These are phyloP conservation scores for Colletotrichum scovillei DNA, from an alignment of 2,329 filamentous ascomycete genomes.

Conservation along the genomic window DNA sequence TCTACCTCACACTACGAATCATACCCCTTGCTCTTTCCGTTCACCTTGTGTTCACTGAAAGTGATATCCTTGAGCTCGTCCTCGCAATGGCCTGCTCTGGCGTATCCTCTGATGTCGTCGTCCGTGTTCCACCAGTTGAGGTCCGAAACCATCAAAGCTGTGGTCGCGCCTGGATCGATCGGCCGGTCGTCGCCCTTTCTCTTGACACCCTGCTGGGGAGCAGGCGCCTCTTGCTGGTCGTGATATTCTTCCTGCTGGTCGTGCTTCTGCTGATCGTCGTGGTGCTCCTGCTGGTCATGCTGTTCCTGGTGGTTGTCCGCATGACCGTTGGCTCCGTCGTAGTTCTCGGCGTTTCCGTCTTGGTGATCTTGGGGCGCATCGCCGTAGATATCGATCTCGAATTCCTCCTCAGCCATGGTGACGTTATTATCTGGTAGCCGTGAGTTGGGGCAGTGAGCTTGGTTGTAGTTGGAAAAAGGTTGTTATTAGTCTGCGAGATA, in stretches of 20 bases:
- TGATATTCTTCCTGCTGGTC: slow-evolving; percentile 41
- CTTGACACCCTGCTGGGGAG: slow-evolving; percentile 67
- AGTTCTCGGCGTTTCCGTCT: slow-evolving; percentile 51
- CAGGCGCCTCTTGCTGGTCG: slow-evolving; percentile 40
- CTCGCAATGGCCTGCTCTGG: slow-evolving; percentile 82
- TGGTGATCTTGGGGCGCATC: slow-evolving; percentile 60
- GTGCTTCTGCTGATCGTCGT: slow-evolving; percentile 54
- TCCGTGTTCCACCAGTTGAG: slow-evolving; percentile 98
- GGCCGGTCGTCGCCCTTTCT: slow-evolving; percentile 70
- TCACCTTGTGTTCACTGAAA: slow-evolving; percentile 98
- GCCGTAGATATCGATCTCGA: slow-evolving; percentile 79
- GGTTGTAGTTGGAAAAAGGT: slow-evolving; percentile 32
- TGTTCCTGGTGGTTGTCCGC: slow-evolving; percentile 53
- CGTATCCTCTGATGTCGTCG: slow-evolving; percentile 92
- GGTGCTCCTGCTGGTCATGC: slow-evolving; percentile 41
- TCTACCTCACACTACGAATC: slow-evolving; percentile 41
- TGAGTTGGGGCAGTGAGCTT: slow-evolving; percentile 28
- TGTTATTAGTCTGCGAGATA: slow-evolving; percentile 45
- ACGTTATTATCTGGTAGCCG: slow-evolving; percentile 36
- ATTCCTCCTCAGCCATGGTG: slow-evolving; percentile 76
- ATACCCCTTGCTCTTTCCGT: slow-evolving; percentile 98
- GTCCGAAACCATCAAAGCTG: slow-evolving; percentile 87
- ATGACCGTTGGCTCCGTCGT: slow-evolving; percentile 39
- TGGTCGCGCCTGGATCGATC: slow-evolving; percentile 69
- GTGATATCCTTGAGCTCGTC: slow-evolving; percentile 91